These are phyloP conservation scores for Naematelia encephala DNA, from an alignment of 768 basidiomycete genomes.

Conservation along the genomic window DNA sequence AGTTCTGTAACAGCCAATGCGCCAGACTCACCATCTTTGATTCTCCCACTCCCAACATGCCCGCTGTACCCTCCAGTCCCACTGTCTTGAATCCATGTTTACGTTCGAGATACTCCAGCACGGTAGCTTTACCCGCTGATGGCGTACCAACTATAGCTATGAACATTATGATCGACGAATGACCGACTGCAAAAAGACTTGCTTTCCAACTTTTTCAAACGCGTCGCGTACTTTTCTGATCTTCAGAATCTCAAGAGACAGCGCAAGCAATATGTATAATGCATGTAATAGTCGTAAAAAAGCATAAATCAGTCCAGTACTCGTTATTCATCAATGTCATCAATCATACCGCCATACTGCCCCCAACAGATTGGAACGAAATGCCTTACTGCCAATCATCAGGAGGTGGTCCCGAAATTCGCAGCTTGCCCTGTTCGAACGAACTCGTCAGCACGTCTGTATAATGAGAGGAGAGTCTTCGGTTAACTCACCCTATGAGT, in stretches of 20 bases:
- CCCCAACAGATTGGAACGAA: background rate
- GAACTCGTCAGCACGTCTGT: background rate
- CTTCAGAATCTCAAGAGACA: too few relatives aligned
- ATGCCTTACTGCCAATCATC: slow-evolving; percentile 21
- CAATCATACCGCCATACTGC: background rate
- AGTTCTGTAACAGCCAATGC: too few relatives aligned
- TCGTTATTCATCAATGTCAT: background rate
- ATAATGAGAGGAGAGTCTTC: background rate
- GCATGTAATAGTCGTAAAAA: too few relatives aligned
- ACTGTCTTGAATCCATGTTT: slow-evolving; percentile 48
- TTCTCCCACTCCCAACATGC: slow-evolving; percentile 12
- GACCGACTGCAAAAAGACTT: background rate
- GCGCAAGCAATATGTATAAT: too few relatives aligned
- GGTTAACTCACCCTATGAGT: slow-evolving; percentile 34
- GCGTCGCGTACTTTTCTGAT: too few relatives aligned
- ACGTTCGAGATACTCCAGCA: slow-evolving; percentile 47
- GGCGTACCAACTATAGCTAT: slow-evolving; percentile 53
- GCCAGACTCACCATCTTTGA: slow-evolving; percentile 21
- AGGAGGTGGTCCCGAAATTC: slow-evolving; percentile 47
- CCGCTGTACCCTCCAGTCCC: slow-evolving; percentile 25
- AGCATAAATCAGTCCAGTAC: too few relatives aligned
- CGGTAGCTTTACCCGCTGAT: slow-evolving; percentile 50
- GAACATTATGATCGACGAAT: slow-evolving; percentile 41
- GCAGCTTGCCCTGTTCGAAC: slow-evolving; percentile 47
- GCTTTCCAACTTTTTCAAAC: background rate